These are phyloP conservation scores for Pilaira anomala DNA, from an alignment of 192 early-diverging fungal genomes.

Conservation along the genomic window DNA sequence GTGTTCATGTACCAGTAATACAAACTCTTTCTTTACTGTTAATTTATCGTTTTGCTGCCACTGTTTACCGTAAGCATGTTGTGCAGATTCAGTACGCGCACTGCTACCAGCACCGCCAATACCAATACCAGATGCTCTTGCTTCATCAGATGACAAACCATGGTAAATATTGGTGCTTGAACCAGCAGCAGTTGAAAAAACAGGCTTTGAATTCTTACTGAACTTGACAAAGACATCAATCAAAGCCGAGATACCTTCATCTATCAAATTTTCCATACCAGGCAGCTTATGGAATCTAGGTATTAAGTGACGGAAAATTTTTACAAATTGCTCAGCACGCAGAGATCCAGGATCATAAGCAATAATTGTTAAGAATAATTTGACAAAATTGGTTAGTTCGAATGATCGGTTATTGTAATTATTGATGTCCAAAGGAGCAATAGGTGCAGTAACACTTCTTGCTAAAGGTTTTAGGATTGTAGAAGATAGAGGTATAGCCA, in stretches of 20 bases:
- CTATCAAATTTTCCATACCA: slow-evolving; percentile 19
- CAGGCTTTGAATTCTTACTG: slow-evolving; percentile 43
- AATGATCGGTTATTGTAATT: slow-evolving; percentile 37
- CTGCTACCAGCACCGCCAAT: neutral
- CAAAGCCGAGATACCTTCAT: slow-evolving; percentile 46
- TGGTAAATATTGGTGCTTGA: neutral
- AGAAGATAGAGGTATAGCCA: slow-evolving; percentile 27
- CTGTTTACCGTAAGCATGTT: slow-evolving; percentile 45
- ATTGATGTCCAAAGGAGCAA: slow-evolving; percentile 9
- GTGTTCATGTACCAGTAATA: slow-evolving; percentile 44
- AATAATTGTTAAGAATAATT: slow-evolving; percentile 57
- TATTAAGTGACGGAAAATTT: slow-evolving; percentile 39
- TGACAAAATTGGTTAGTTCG: slow-evolving; percentile 46
- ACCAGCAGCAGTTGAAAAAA: slow-evolving; percentile 2
- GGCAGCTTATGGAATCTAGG: slow-evolving; percentile 34
- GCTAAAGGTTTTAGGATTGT: slow-evolving; percentile 33
- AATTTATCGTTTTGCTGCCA: slow-evolving; percentile 59
- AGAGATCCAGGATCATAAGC: slow-evolving; percentile 54
- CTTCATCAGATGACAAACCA: neutral
- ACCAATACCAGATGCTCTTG: neutral
- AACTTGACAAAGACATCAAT: slow-evolving; percentile 50
- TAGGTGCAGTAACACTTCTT: slow-evolving; percentile 22
- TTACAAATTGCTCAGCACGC: slow-evolving; percentile 56
- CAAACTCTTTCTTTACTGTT: slow-evolving; percentile 53
- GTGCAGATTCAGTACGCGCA: slow-evolving; percentile 4